A percentile compares a stretch with the other conserved stretches of the same genome.
Conservation (phyloP, 306 rosid species). For the Delonix regia region DNA sequence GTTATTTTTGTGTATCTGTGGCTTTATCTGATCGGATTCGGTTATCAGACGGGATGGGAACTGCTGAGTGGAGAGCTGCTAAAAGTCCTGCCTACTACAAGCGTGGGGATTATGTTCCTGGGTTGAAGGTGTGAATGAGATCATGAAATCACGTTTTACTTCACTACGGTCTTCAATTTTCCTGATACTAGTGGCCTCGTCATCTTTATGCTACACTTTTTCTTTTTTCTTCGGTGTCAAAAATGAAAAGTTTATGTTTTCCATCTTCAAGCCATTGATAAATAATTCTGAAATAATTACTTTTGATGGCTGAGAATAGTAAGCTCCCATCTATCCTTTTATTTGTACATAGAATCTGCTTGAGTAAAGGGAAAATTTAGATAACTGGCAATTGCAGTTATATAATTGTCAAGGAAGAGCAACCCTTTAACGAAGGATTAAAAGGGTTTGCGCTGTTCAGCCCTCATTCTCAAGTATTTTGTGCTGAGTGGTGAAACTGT, state of each 20-base stretch:
- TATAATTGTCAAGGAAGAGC: neutral
- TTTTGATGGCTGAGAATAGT: neutral
- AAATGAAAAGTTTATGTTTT: neutral
- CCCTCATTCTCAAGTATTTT: neutral
- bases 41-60: conserved; percentile 84
- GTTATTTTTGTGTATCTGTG: neutral
- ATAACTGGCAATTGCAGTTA: neutral
- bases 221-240: neutral
- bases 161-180: neutral
- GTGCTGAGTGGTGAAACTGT: neutral
- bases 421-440: neutral
- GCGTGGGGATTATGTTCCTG: conserved; percentile 94
- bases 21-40: conserved; percentile 5
- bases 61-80: conserved; percentile 94
- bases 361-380: neutral
- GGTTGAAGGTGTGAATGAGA: conserved; percentile 63
- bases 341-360: neutral
- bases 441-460: neutral
- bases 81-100: conserved; percentile 83
- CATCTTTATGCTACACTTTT: neutral
- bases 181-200: neutral
- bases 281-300: conserved; percentile 1
- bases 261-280: neutral
- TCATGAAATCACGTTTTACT: neutral
- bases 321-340: neutral